phyloP scores from a whole-genome alignment of 176 grass and related monocot genomes.

The Hsuehochloa calcarea region DNA sequence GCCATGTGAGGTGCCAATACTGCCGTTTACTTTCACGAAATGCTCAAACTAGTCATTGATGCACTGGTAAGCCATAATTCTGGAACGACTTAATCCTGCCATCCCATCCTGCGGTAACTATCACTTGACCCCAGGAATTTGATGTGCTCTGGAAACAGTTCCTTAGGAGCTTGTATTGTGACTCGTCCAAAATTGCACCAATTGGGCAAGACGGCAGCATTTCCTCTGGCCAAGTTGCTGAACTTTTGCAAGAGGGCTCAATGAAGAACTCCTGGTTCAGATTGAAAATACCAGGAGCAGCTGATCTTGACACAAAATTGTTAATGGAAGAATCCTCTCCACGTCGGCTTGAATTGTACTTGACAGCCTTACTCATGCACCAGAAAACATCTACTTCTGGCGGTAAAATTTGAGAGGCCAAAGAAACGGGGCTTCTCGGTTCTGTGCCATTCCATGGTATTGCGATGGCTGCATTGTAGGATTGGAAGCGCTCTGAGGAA shows the following conservation, averaged over 20 bases:
- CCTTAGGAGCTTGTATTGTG: slow-evolving; percentile 65
- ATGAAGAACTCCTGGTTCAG: slow-evolving; percentile 57
- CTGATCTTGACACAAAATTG: slow-evolving; percentile 25
- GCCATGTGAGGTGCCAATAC: slow-evolving; percentile 48
- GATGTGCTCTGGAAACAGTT: slow-evolving; percentile 52
- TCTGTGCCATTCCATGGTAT: slow-evolving; percentile 68
- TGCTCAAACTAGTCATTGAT: slow-evolving; percentile 41
- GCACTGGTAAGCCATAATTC: slow-evolving; percentile 74
- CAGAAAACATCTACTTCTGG: slow-evolving; percentile 22
- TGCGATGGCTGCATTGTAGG: slow-evolving; percentile 59
- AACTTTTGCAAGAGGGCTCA: slow-evolving; percentile 47
- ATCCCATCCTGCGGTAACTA: slow-evolving; percentile 84
- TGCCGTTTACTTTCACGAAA: slow-evolving; percentile 28
- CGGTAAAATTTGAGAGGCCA: slow-evolving; percentile 35
- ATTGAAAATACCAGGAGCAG: slow-evolving; percentile 58
- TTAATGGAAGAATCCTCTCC: slow-evolving; percentile 31
- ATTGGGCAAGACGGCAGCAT: slow-evolving; percentile 53
- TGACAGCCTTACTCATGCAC: slow-evolving; percentile 10
- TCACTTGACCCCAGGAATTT: slow-evolving; percentile 85
- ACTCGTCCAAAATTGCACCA: slow-evolving; percentile 43
- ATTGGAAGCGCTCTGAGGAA: slow-evolving; percentile 75
- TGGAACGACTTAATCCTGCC: slow-evolving; percentile 76
- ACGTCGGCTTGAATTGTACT: slow-evolving; percentile 2
- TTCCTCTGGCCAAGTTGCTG: slow-evolving; percentile 94
- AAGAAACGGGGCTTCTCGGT: slow-evolving; percentile 29